Percentiles rank a stretch among this genome's conserved stretches.
Evolutionary conservation across 768 basidiomycete genomes (phyloP).

Genomic region (Suillus sp.): DNA sequence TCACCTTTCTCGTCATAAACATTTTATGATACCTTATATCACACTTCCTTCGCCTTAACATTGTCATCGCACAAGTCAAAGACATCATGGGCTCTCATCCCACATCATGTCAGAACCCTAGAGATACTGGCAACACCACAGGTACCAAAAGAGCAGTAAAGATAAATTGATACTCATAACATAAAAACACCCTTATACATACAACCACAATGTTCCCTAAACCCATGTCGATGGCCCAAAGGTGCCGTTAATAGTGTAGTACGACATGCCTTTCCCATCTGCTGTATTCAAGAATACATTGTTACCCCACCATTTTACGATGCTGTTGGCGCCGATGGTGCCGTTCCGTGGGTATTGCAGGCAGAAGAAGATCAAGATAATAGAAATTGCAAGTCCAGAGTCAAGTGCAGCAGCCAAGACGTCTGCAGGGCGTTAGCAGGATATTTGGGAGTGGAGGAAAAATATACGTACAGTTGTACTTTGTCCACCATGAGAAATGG

Average conservation of each 20-base stretch:
- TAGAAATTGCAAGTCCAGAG: constrained; percentile 22
- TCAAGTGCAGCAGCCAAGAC: constrained; percentile 36
- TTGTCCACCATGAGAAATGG: constrained; percentile 39
- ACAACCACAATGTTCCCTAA: background rate
- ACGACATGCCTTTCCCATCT: constrained; percentile 36
- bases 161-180: background rate
- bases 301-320: constrained; percentile 72
- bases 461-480: constrained; percentile 33
- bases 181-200: background rate
- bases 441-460: too few species aligned
- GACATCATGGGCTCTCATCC: too few species aligned
- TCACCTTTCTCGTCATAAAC: too few species aligned
- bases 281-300: constrained; percentile 39
- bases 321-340: constrained; percentile 46
- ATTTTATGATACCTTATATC: too few species aligned
- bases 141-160: too few species aligned
- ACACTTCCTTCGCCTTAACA: too few species aligned
- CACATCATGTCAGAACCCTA: too few species aligned
- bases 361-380: constrained; percentile 27
- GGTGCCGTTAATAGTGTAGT: constrained; percentile 34
- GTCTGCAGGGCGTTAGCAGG: constrained; percentile 14
- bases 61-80: too few species aligned
- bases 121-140: too few species aligned
- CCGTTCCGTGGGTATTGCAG: constrained; percentile 36
- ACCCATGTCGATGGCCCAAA: constrained; percentile 36